Conservation (phyloP, 495 filamentous ascomycete genomes). For the Glarea lozoyensis region DNA sequence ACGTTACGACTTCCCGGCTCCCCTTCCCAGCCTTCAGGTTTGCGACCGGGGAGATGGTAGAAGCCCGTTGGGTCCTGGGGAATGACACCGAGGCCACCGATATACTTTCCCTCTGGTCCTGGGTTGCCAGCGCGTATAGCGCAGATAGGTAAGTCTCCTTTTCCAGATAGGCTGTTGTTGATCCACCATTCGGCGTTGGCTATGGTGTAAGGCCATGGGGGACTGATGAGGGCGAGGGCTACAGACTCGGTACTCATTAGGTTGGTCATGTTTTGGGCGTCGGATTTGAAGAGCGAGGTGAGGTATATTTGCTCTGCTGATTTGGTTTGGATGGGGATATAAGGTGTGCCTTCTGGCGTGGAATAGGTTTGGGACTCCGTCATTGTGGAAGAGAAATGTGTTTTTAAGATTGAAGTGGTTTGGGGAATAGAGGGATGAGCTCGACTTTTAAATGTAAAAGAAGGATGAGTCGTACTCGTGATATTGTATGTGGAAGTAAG, state of each 20-base stretch:
- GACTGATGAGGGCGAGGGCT: background rate
- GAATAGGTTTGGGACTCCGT: no score
- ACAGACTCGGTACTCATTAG: background rate
- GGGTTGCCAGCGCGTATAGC: slow-evolving; percentile 1
- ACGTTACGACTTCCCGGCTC: background rate
- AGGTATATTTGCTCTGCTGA: slow-evolving; percentile 4
- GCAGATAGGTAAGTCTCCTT: background rate
- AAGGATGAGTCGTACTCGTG: no score
- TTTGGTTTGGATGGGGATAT: background rate
- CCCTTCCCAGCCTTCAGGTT: background rate
- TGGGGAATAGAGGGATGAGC: no score
- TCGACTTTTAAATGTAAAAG: no score
- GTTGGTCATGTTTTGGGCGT: background rate
- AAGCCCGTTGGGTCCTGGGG: background rate
- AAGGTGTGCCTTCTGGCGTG: slow-evolving; percentile 2
- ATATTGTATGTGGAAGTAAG: no score
- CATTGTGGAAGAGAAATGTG: no score
- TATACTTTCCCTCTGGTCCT: background rate
- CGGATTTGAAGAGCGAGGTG: slow-evolving; percentile 1
- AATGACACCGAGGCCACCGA: background rate
- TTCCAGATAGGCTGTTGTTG: background rate
- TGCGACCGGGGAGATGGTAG: background rate
- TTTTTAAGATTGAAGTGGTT: no score
- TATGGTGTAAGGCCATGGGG: slow-evolving; percentile 8
- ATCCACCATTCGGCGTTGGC: slow-evolving; percentile 10